Evolutionary conservation across 768 basidiomycete genomes (phyloP), one percentile per base, ranked within the genome.

Genomic region (Tricholoma hemisulphureum): DNA sequence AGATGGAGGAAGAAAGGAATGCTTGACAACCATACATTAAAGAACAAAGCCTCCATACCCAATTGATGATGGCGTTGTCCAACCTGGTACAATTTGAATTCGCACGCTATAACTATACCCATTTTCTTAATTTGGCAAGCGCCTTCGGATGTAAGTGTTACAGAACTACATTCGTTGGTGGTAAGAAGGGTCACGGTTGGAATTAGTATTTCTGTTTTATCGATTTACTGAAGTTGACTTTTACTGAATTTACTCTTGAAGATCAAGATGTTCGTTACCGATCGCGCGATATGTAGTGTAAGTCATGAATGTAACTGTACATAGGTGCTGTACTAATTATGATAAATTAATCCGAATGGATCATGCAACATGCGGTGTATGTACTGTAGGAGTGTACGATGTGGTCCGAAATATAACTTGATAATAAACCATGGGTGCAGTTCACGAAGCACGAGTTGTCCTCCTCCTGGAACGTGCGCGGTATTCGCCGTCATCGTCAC

Each of bases 21-120:
- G 37, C 20, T 39, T 55, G 58, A 54, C 16, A n/a, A 24, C 46
- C 71, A 62, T 75, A 94, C 93, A 75, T 95, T 95, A 80, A 92
- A 95, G 71, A 94, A 83, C 57, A 95, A 76, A 56, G 89, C 92
- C 77, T 95, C 92, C 93, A 94, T 94, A 45, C 43, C 56, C 46
- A 61, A 59, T 28, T 49, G 21, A 24, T 46, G 43, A 13, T 14
- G 23, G 23, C 11, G 18, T 7, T 3, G 20, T 11, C 10, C 24
- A 10, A 43, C 2, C 10, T 20, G 39, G 4, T 23, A 21, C 32
- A 34, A 34, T 8, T 10, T 34, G 41, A 9, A 29, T 49, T 49
- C 46, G 8, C 46, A 49, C 46, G 46, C 46, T 24, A 14, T n/a
- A n/a, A n/a, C 11, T 20, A 21, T n/a, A 37, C n/a, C 35, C 13